phyloP scores from a whole-genome alignment of 1,139 yeast species.

The Candida frijolesensis region DNA sequence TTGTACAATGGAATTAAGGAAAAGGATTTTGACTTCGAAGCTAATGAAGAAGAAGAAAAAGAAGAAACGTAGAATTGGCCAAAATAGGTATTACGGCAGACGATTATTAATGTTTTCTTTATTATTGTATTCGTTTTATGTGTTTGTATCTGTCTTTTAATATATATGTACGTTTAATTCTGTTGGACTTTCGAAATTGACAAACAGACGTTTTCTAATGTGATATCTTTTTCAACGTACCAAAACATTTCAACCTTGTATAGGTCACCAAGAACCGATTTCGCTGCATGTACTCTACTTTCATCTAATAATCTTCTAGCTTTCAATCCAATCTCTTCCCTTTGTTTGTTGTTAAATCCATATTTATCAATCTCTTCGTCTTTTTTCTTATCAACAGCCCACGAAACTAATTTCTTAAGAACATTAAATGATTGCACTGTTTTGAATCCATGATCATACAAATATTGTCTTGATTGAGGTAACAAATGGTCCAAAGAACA shows the following conservation, averaged over 20 bases:
- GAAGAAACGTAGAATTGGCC: neutral
- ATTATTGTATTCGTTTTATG: neutral
- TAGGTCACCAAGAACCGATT: constrained; percentile 25
- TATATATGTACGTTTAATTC: neutral
- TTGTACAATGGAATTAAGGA: constrained; percentile 34
- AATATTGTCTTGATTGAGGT: constrained; percentile 48
- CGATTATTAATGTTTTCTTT: neutral
- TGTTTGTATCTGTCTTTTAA: neutral
- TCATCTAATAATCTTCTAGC: constrained; percentile 75
- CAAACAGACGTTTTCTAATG: constrained; percentile 74
- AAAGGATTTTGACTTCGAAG: constrained; percentile 16
- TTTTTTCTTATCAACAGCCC: constrained; percentile 62
- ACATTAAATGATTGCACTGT: constrained; percentile 48
- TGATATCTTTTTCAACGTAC: constrained; percentile 59
- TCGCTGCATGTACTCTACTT: constrained; percentile 50
- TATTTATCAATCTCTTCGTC: constrained; percentile 41
- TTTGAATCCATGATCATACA: constrained; percentile 34
- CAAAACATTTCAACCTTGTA: constrained; percentile 53
- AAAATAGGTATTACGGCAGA: no score
- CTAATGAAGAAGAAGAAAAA: constrained; percentile 14
- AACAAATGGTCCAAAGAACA: constrained; percentile 59
- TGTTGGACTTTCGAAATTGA: constrained; percentile 11
- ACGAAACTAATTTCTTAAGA: constrained; percentile 69
- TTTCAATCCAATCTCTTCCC: constrained; percentile 60
- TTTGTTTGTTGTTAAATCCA: constrained; percentile 41